Evolutionary conservation across 2,329 filamentous ascomycete genomes (phyloP), one percentile per base, ranked within the genome.

Genomic region (Cladorrhinum sp.): DNA sequence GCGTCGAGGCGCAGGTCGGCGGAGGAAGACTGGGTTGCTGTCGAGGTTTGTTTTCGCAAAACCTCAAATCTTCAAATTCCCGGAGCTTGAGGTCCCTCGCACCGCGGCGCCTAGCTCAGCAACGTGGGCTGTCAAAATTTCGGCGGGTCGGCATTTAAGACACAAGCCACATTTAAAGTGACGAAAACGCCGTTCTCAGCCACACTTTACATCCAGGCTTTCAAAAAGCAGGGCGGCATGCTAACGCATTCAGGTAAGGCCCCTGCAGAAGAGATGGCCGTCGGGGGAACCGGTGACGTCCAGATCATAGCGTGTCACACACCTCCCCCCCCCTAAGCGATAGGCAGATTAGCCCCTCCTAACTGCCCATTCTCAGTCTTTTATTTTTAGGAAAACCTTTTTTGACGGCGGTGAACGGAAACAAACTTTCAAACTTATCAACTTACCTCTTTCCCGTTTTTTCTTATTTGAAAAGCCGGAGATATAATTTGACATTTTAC

Each of bases 361-460:
- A 45, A 45, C 32, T n/a, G n/a, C n/a, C n/a, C n/a, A n/a, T n/a
- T n/a, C 50, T 58, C 56, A 41, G 49, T 49, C 50, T 57, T 62
- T 61, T 58, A 55, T 59, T 62, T 59, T 62, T 57, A 57, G 62
- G 53, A 41, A 54, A 27, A 36, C 12, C 58, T 50, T 58, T 56
- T 51, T 61, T 55, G 59, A 61, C 64, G 57, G 65, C 66, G 63
- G 62, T 66, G 67, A 68, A 66, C 55, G 29, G 55, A 57, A n/a
- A n/a, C n/a, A n/a, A n/a, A n/a, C 36, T 53, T 32, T 41, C 20
- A 53, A 55, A 52, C 29, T 53, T 56, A n/a, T n/a, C 25, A 56
- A 24, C 48, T 55, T 53, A 38, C 16, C 61, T 25, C 25, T 58
- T 23, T 6, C 16, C 61, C 25, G 22, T 58, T 23, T 6, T 38